Conservation (phyloP, 768 basidiomycete species). For the Boletus patriciae region DNA sequence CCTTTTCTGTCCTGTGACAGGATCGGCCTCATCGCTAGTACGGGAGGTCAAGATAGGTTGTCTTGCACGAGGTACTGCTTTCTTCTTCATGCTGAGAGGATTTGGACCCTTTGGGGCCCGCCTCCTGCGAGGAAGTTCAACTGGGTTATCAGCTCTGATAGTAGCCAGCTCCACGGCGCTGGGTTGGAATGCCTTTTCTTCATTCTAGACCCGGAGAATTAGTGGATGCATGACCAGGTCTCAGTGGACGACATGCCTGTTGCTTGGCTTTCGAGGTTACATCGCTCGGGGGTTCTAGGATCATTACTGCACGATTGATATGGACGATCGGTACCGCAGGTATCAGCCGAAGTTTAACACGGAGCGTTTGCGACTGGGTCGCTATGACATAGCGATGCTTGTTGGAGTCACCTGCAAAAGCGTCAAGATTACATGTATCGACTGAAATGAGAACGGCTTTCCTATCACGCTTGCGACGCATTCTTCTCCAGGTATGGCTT, state of each 20-base stretch:
- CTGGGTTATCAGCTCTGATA: constrained; percentile 35
- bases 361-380: constrained; percentile 74
- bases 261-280: constrained; percentile 70
- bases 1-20: constrained; percentile 21
- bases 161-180: constrained; percentile 48
- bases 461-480: constrained; percentile 84
- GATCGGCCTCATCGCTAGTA: not conserved
- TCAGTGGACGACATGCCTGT: constrained; percentile 39
- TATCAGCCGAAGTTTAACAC: constrained; percentile 64
- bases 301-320: constrained; percentile 88
- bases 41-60: not conserved
- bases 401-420: constrained; percentile 65
- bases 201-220: constrained; percentile 45
- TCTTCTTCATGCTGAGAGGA: constrained; percentile 91
- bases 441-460: constrained; percentile 26
- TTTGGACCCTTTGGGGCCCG: constrained; percentile 87
- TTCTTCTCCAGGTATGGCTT: constrained; percentile 80
- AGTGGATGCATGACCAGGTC: not conserved
- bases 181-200: constrained; percentile 59
- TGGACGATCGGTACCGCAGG: constrained; percentile 90
- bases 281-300: constrained; percentile 87
- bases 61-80: constrained; percentile 39
- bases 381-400: constrained; percentile 92
- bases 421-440: constrained; percentile 7
- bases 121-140: constrained; percentile 50